Base-by-base conservation (phyloP, 2,329 filamentous ascomycete genomes). In the Dothideomycetes sp. region DNA sequence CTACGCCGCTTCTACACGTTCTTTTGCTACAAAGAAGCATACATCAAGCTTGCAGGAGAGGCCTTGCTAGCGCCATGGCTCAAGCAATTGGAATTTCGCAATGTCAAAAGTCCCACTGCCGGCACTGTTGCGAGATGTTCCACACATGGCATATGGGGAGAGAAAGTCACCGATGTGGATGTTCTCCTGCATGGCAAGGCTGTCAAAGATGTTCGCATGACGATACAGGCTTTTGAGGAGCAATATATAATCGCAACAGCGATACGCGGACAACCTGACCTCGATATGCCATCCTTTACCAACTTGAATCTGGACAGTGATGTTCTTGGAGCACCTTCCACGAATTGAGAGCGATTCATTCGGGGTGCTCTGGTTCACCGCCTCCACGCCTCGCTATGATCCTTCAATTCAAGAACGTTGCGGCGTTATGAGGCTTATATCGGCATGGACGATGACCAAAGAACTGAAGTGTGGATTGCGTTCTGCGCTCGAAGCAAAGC, bases 1-100 rank as follows among this genome's bases (percentile, higher is more conserved):
- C 63, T 88, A 19, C 69, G 81, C 4, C 69, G 73, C 38, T 89
- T 89, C 55, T 89, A 87, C 56, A 73, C 81, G 1, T 74, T 82
- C 43, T 89, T 83, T 79, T 84, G 80, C 56, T 70, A 85, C 57
- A 78, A 84, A 50, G 84, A 89, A 62, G 79, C 82, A 1, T 88
- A 84, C 55, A 78, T 88, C 59, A 89, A 88, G 71, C 77, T 89
- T 64, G 83, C 81, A 19, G 84, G 84, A 18, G 81, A 88, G 51
- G 84, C 81, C 1, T 66, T 89, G 42, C 65, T 87, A 7, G 84
- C 84, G 0, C 66, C 68, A 3, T 89, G 84, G 84, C 66, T 89
- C 36, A 65, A 64, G 37, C 73, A 81, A 36, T 63, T 88, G 7
- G 79, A 87, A 51, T 84, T 89, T 53, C 64, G 68, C 42, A 63